Base-by-base conservation (phyloP, 169 alveolate genomes). In the Fabrea salina region DNA sequence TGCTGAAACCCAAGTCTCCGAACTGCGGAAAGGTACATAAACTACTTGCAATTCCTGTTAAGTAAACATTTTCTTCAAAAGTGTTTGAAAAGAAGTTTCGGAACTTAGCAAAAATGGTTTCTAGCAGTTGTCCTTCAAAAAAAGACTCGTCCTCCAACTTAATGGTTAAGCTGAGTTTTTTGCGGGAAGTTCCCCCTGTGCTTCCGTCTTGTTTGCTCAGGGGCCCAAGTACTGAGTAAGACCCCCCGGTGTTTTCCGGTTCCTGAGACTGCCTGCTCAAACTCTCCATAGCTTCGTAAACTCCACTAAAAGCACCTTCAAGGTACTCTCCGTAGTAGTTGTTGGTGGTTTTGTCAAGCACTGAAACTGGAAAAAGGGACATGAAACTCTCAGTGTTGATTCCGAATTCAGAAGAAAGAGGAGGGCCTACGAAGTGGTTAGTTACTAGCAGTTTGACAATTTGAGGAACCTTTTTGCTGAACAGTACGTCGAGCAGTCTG, bases 111-210 rank as follows among this genome's bases (percentile, higher is more conserved):
- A 61, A 16, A 61, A 61, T 51, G 43, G 11, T 13, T 35, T 61
- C 41, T 2, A 61, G 4, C 32, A 61, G 32, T 27, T 61, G 54
- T 25, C 74, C 74, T 61, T 27, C 51, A 25, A 61, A 61, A 4
- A 35, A 0, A 19, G 32, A 16, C 0, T 61, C 74, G 11, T 61
- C 50, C 39, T 27, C n/a, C 7, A 13, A 33, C 25, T 8, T 19
- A 16, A 47, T 47, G 33, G 11, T 22, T 19, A 56, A 25, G n/a
- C 30, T n/a, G 0, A 61, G 27, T 2, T 30, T 13, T 16, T 61
- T 37, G 32, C 32, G 41, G 11, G n/a, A 47, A 61, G 74, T 61
- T 61, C 74, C 74, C 1, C 51, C 74, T 16, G 74, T 32, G 32
- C 39, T 30, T 0, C 51, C 74, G n/a, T n/a, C n/a, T n/a, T n/a